These are phyloP conservation scores for Gnetum montanum DNA, from an alignment of 75 land plant genomes.

Conservation along the genomic window DNA sequence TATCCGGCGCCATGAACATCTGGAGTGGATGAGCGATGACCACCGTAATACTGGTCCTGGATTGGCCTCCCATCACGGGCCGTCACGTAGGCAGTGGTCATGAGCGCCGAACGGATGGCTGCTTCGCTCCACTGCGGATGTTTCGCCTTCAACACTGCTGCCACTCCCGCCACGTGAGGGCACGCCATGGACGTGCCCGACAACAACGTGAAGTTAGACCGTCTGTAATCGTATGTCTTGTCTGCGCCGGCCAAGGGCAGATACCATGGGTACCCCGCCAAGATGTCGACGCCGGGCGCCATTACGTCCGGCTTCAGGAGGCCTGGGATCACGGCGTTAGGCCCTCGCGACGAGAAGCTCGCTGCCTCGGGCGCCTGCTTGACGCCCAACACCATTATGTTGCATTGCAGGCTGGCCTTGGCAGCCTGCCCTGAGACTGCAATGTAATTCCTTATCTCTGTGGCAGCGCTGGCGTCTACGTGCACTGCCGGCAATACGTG, in stretches of 20 bases:
- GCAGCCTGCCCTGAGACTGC: conserved; percentile 7
- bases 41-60: background rate
- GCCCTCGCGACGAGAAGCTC: conserved; percentile 47
- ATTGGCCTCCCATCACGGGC: background rate
- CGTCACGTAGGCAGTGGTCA: conserved; percentile 19
- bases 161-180: conserved; percentile 17
- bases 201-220: background rate
- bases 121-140: conserved; percentile 22
- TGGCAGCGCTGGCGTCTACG: conserved; percentile 10
- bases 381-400: background rate
- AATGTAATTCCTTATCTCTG: conserved; percentile 15
- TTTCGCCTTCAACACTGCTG: conserved; percentile 12
- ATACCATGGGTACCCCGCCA: conserved; percentile 43
- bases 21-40: background rate
- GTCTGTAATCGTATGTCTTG: background rate
- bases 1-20: conserved; percentile 15
- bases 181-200: conserved; percentile 1
- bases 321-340: conserved; percentile 18
- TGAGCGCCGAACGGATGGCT: conserved; percentile 18
- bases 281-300: conserved; percentile 30
- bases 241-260: background rate
- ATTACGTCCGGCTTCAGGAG: conserved; percentile 45
- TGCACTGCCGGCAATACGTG: background rate
- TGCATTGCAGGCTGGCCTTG: background rate
- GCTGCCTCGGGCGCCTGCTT: conserved; percentile 42